Conservation (phyloP, 305 asterid genomes). For the Solanum hybrid region DNA sequence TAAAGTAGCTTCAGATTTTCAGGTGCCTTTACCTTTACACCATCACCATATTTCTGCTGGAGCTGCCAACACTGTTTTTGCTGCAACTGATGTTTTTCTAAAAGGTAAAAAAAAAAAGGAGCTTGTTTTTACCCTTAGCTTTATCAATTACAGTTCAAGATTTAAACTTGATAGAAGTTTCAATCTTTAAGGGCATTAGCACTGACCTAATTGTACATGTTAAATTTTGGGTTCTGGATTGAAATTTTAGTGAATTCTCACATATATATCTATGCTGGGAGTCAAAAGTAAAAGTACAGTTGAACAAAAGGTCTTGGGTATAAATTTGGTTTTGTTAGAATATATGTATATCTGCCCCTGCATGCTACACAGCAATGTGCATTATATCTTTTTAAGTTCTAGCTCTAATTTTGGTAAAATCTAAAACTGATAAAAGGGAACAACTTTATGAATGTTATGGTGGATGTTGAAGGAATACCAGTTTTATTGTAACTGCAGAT, state of each 20-base stretch:
- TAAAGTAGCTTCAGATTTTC: conserved; percentile 35
- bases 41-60: conserved; percentile 23
- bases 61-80: conserved; percentile 33
- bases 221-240: neutral
- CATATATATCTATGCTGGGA: neutral
- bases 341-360: neutral
- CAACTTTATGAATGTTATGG: neutral
- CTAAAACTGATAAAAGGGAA: neutral
- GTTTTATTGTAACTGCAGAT: conserved; percentile 44
- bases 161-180: neutral
- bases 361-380: neutral
- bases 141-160: neutral
- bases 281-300: neutral
- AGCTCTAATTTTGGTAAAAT: neutral
- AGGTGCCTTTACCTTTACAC: conserved; percentile 31
- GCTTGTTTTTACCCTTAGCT: neutral
- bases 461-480: neutral
- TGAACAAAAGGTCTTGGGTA: neutral
- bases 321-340: neutral
- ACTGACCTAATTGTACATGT: neutral
- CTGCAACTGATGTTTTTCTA: conserved; percentile 43
- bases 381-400: neutral
- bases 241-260: neutral
- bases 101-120: conserved; percentile 43
- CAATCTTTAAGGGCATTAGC: neutral